Evolutionary conservation across 1,284 basidiomycete species (phyloP), one percentile per base, ranked within the genome.

Genomic region (Somion occarium): DNA sequence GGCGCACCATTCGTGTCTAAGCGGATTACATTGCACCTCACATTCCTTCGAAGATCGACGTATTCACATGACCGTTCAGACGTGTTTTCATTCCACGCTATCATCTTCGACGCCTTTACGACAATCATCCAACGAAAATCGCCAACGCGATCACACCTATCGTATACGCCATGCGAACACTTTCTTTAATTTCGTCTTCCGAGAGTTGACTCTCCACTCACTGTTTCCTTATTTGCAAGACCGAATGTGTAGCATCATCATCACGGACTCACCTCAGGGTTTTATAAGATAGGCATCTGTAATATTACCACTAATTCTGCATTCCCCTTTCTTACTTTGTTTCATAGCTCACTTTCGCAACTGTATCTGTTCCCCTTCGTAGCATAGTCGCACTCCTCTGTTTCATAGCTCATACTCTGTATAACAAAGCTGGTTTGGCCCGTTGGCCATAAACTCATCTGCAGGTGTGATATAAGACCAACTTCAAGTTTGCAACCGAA

Each of bases 1-100:
- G 82, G 81, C 78, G 81, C 59, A 53, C 64, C 49, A 20, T 55
- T 57, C 68, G 70, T 55, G 65, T 60, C 49, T 76, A 60, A 70
- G 53, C n/a, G 7, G n/a, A n/a, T n/a, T 38, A 9, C 30, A 37
- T 12, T 12, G 18, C 27, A 15, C 4, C n/a, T 24, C 55, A 49
- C 56, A 38, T 26, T 26, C 38, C 46, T 52, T 52, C 46, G 42
- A 43, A 43, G 42, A 51, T 34, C 44, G 22, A 38, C 49, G 15
- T 38, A 27, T 44, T 43, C 47, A 48, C 44, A 44, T 45, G 22
- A 42, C 53, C 48, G 44, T 59, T 56, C 54, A 22, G 52, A 60
- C 61, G 61, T 65, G 64, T 55, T 59, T 37, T 38, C 49, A 43
- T 43, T 24, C 44, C 25, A 51, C 49, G 49, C 23, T 20, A 46